Base-by-base conservation (phyloP, 2,329 filamentous ascomycete species). In the Aureobasidium sp. region DNA sequence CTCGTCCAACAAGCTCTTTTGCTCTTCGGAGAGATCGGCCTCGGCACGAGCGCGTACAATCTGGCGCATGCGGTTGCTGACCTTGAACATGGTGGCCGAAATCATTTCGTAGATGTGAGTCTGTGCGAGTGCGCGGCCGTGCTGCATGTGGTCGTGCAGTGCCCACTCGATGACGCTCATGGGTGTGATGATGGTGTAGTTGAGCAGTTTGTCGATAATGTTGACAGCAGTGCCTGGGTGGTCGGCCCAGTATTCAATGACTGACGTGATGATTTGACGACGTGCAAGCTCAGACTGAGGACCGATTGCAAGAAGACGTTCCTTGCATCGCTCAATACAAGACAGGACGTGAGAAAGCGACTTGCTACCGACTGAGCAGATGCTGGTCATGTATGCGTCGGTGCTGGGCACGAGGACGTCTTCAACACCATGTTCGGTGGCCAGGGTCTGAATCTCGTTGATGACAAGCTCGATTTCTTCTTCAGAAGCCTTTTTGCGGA, bases 191-290 rank as follows among this genome's bases (percentile, higher is more conserved):
- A 99, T 96, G 15, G 90, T 92, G 78, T 97, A 99, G 77, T 97
- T 99, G 68, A 99, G 87, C 5, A 99, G 83, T 76, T 97, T 97
- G 79, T 97, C 93, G 63, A 97, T 84, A 69, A 99, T 96, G 68
- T 89, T 90, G 67, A 97, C 85, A 3, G 91, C 94, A 47, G 95
- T 87, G 64, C 94, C 94, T 0, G 93, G 91, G 70, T 99, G 93
- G 36, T 93, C 87, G 51, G 84, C 84, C 94, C 94, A 99, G 79
- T 97, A 99, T 44, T 87, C 82, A 79, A 97, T 90, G 42, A 97
- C 91, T 5, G 90, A 90, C 5, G 87, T 85, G 68, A 97, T 89
- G 70, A 99, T 96, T 75, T 99, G 94, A 45, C 86, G 84, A 44
- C 91, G 86, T 1, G 91, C 91, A 2, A 83, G 82, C 63, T 91